Base-by-base conservation (phyloP, 106 monocot genomes). In the Apostasia shenzhenica region DNA sequence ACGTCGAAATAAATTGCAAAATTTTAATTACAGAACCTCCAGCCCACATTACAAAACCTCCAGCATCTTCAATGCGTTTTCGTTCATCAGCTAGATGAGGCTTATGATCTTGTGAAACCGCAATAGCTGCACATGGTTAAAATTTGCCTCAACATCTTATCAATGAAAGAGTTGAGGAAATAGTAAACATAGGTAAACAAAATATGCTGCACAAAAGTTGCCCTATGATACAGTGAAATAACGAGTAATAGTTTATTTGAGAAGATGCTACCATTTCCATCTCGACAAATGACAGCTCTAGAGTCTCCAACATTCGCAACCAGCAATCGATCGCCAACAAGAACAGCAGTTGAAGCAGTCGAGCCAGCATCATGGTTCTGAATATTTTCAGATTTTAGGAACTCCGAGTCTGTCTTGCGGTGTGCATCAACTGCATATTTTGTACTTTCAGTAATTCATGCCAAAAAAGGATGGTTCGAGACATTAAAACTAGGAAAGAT, bases 31-130 rank as follows among this genome's bases (percentile, higher is more conserved):
- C 50, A 52, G 1, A 53, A 45, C 60, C 50, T 85, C 89, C 89
- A 60, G 89, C 89, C 89, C 89, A 90, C 75, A 85, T 82, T 4
- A 90, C 89, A 73, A 90, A 90, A 37, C 89, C 89, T 78, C 89
- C 89, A 38, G 89, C 89, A 41, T 85, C 70, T 55, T 90, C 89
- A 12, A 90, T 90, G 38, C 89, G 67, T 64, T 80, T 82, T 11
- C 89, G 70, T 70, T 90, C 89, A 64, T 90, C 89, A 12, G 70
- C 71, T 70, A 76, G 85, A 70, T 90, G 82, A 70, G 89, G 89
- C 64, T 85, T 90, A 70, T 90, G 89, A 70, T 90, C 89, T 62
- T 78, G 61, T 61, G 89, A 85, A 67, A 85, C 89, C 66, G 89
- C 89, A 42, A 90, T 78, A 42, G 89, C 89, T 89, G 77, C 61